Percentiles rank a stretch among this genome's conserved stretches.
These are phyloP conservation scores for Aspergillus sp. DNA, from an alignment of 2,329 filamentous ascomycete genomes.

Conservation along the genomic window DNA sequence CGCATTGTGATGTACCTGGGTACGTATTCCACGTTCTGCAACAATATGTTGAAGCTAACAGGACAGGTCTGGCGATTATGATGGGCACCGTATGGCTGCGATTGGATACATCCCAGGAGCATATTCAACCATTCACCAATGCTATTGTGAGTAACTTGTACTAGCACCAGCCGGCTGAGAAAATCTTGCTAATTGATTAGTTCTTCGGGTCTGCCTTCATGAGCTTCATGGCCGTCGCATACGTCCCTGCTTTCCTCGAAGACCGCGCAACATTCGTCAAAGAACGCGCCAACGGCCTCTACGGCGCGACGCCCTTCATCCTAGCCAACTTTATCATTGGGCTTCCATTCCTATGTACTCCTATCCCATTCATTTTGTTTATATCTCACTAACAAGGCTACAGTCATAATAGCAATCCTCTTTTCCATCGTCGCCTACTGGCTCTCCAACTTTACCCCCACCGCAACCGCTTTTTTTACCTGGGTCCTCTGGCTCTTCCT, in stretches of 20 bases:
- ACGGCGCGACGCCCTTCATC: conserved; percentile 65
- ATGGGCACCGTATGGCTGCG: conserved; percentile 85
- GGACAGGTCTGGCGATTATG: conserved; percentile 64
- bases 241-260: conserved; percentile 77
- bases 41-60: conserved; percentile 2
- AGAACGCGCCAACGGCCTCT: conserved; percentile 74
- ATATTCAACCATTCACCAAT: conserved; percentile 76
- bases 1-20: conserved; percentile 74
- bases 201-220: conserved; percentile 70
- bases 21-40: conserved; percentile 11
- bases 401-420: conserved; percentile 63
- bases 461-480: conserved; percentile 61
- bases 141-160: conserved; percentile 50
- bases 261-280: conserved; percentile 67
- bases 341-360: conserved; percentile 64
- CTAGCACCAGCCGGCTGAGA: neutral
- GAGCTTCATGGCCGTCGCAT: conserved; percentile 77
- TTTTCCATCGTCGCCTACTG: conserved; percentile 74
- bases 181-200: conserved; percentile 14
- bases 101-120: conserved; percentile 58
- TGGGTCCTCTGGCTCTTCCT: conserved; percentile 83
- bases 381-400: conserved; percentile 6
- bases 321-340: conserved; percentile 77
- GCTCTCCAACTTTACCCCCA: conserved; percentile 67
- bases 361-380: neutral